These are phyloP conservation scores for Termitomyces sp. DNA, from an alignment of 768 basidiomycete genomes.

Conservation along the genomic window DNA sequence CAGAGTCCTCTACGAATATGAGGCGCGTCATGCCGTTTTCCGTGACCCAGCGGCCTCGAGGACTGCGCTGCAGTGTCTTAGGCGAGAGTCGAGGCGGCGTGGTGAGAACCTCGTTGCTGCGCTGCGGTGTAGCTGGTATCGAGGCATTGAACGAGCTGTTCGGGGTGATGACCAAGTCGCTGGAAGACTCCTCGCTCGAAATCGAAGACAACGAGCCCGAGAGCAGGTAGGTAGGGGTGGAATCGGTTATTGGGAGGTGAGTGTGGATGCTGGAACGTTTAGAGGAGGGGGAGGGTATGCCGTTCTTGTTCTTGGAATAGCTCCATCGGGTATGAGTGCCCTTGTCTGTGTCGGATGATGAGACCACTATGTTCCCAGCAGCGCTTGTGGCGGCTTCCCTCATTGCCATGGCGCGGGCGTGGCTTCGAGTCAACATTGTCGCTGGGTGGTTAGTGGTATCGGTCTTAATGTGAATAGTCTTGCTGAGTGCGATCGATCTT, in stretches of 20 bases:
- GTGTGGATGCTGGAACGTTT: neutral
- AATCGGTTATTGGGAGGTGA: neutral
- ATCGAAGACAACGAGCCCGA: slow-evolving; percentile 2
- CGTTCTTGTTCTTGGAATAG: slow-evolving; percentile 1
- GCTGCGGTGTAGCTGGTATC: slow-evolving; percentile 3
- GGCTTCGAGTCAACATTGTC: slow-evolving; percentile 13
- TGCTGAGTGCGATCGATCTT: neutral
- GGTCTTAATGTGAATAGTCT: neutral
- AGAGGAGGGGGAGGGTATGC: too few relatives aligned
- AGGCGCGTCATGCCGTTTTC: slow-evolving; percentile 1
- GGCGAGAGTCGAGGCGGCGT: slow-evolving; percentile 9
- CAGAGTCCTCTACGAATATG: slow-evolving; percentile 3
- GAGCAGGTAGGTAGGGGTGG: neutral
- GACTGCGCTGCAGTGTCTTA: slow-evolving; percentile 12
- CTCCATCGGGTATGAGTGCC: slow-evolving; percentile 11
- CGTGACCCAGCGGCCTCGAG: slow-evolving; percentile 7
- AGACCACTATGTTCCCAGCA: neutral
- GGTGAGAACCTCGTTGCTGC: neutral
- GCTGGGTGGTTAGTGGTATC: neutral
- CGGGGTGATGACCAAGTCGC: slow-evolving; percentile 1
- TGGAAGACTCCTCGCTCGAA: neutral
- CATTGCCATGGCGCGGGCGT: slow-evolving; percentile 4
- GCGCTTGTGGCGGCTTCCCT: neutral
- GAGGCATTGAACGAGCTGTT: slow-evolving; percentile 1
- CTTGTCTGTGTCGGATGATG: slow-evolving; percentile 8